These are phyloP conservation scores for Eutrema yunnanense DNA, from an alignment of 345 rosid genomes.

Conservation along the genomic window DNA sequence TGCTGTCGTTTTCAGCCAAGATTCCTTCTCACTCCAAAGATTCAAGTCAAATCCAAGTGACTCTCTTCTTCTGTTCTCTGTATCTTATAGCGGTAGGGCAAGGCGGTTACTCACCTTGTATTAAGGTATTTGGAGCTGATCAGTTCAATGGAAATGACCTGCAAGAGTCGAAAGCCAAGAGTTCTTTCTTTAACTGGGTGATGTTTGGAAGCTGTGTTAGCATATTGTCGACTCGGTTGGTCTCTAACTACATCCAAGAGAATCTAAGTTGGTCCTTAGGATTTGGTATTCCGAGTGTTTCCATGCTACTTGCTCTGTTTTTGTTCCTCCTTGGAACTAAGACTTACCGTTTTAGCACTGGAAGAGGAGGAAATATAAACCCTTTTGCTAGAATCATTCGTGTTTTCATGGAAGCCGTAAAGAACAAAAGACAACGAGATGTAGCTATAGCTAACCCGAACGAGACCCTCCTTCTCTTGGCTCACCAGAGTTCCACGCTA, in stretches of 20 bases:
- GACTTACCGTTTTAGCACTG: slow-evolving; percentile 18
- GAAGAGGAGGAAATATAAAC: background rate
- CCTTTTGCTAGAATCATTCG: slow-evolving; percentile 28
- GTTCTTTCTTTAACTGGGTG: slow-evolving; percentile 84
- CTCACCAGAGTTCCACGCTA: slow-evolving; percentile 31
- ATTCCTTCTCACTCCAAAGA: slow-evolving; percentile 15
- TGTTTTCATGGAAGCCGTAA: slow-evolving; percentile 26
- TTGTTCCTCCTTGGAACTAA: slow-evolving; percentile 29
- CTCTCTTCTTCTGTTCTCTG: slow-evolving; percentile 28
- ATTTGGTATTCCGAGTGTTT: slow-evolving; percentile 35
- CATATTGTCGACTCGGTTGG: slow-evolving; percentile 30
- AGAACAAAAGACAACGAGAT: slow-evolving; percentile 7
- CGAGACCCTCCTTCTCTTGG: slow-evolving; percentile 4
- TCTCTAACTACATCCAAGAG: slow-evolving; percentile 64
- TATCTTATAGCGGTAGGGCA: slow-evolving; percentile 36
- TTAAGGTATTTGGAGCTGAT: slow-evolving; percentile 80
- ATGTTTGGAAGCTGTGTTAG: slow-evolving; percentile 52
- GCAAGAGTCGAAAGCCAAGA: slow-evolving; percentile 43
- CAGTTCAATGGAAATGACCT: slow-evolving; percentile 55
- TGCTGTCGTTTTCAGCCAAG: slow-evolving; percentile 36
- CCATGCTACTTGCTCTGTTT: slow-evolving; percentile 26
- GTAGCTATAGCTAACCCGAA: background rate
- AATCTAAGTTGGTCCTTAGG: slow-evolving; percentile 71
- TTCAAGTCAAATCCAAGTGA: slow-evolving; percentile 15
- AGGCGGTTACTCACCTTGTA: slow-evolving; percentile 69